A percentile compares a stretch with the other conserved stretches of the same genome.
Conservation (phyloP, 1,284 basidiomycete genomes). For the Sanguinoderma infundibulare region DNA sequence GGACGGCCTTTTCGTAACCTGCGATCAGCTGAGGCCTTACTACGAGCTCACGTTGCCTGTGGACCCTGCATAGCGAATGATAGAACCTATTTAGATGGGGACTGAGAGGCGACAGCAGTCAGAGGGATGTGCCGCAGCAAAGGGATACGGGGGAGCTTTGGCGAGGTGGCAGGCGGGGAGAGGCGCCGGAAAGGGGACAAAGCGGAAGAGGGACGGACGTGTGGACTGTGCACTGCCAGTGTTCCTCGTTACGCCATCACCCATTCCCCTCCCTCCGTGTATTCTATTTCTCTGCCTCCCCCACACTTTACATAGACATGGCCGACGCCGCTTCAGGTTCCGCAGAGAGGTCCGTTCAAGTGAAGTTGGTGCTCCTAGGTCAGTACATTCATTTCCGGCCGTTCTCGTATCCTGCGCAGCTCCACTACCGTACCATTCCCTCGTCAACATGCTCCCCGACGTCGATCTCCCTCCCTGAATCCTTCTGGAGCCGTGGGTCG, state of each 20-base stretch:
- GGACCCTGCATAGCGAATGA: not conserved
- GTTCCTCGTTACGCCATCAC: conserved; percentile 35
- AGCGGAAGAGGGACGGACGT: conserved; percentile 12
- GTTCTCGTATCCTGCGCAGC: not conserved
- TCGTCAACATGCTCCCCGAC: not conserved
- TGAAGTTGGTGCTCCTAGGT: conserved; percentile 90
- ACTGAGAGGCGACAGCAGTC: not conserved
- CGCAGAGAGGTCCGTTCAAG: conserved; percentile 86
- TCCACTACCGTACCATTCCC: not conserved
- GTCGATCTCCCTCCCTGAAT: not conserved
- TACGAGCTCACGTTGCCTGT: conserved; percentile 33
- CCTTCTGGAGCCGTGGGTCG: not conserved
- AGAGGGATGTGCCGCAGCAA: conserved; percentile 23
- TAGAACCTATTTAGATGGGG: not conserved
- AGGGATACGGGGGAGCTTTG: no score
- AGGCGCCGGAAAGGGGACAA: conserved; percentile 27
- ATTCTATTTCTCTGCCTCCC: conserved; percentile 23
- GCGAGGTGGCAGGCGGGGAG: conserved; percentile 10
- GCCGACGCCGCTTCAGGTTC: conserved; percentile 72
- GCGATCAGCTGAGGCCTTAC: conserved; percentile 47
- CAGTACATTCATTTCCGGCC: conserved; percentile 31
- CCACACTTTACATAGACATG: conserved; percentile 48
- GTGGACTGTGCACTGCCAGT: conserved; percentile 22
- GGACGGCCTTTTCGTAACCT: conserved; percentile 51
- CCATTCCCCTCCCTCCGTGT: conserved; percentile 19